Base-by-base conservation (phyloP, 139 green algal genomes). In the Coccomyxa sp. region DNA sequence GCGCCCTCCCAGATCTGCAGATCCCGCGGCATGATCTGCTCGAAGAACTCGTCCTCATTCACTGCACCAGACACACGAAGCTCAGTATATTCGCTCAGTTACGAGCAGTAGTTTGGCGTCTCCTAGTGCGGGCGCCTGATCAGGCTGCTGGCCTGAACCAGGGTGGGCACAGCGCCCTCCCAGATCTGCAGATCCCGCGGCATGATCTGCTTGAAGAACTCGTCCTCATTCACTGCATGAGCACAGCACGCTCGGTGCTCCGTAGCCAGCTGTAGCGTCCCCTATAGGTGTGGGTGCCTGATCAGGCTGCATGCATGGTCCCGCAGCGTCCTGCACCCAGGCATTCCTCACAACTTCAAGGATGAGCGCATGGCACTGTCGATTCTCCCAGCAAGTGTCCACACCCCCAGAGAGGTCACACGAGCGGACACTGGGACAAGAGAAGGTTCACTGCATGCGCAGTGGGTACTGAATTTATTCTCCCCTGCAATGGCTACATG, bases 121-220 rank as follows among this genome's bases (percentile, higher is more conserved):
- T 16, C 16, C 14, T 58, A 58, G 12, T 58, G 44, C 14, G 44
- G 14, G 12, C 44, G 16, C 16, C 74, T 72, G 81, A 90, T 95
- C 79, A 97, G 95, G 54, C 85, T 90, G 54, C 90, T 84, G 10
- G 2, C 27, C 64, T 29, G 2, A 71, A 34, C 64, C 2, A 38
- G 27, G n/a, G 24, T 34, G 64, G 33, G 5, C 27, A 37, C 10
- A 71, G 64, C 5, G 27, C 27, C 50, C 5, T 22, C 22, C 27
- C 50, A 64, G 50, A 34, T 10, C 64, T 36, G 27, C 29, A 31
- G 35, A 29, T 71, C 64, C 27, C 35, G 1, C n/a, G 33, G 27
- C 64, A 71, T 22, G 50, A 31, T 64, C 50, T 64, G 18, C 27
- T 18, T 22, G 24, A 36, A 29, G 7, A 71, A 71, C 64, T 71